A percentile compares a stretch with the other conserved stretches of the same genome.
Evolutionary conservation across 768 basidiomycete species (phyloP).

Genomic region (Kondoa malvinella): DNA sequence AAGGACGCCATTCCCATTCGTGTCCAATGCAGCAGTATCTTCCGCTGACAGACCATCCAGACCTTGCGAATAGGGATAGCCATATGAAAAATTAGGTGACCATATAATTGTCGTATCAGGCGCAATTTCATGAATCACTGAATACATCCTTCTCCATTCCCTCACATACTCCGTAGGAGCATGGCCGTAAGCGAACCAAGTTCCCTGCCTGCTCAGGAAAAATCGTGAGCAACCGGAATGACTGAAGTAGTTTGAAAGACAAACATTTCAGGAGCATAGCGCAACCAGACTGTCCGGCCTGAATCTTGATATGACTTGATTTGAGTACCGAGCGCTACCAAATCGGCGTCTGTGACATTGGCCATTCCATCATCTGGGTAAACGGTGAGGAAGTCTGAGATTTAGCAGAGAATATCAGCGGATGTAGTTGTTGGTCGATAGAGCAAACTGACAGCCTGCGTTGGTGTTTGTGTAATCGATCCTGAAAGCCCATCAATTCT

Average conservation of each 20-base stretch:
- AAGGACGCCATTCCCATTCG: constrained; percentile 21
- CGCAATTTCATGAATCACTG: constrained; percentile 22
- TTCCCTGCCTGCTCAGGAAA: too few species aligned
- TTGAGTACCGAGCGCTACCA: constrained; percentile 25
- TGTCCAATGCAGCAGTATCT: constrained; percentile 22
- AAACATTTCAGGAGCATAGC: constrained; percentile 30
- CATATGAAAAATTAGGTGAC: constrained; percentile 24
- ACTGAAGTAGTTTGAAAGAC: too few species aligned
- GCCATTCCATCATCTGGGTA: constrained; percentile 25
- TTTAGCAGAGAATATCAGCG: background rate
- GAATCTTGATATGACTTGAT: constrained; percentile 14
- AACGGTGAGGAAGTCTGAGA: constrained; percentile 10
- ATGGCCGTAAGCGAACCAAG: constrained; percentile 23
- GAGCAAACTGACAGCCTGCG: background rate
- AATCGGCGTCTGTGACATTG: constrained; percentile 22
- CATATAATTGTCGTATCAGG: constrained; percentile 27
- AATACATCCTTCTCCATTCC: constrained; percentile 23
- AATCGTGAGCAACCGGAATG: too few species aligned
- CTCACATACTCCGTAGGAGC: constrained; percentile 23
- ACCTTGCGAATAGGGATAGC: constrained; percentile 8
- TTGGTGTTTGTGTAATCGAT: constrained; percentile 5
- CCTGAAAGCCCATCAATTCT: background rate
- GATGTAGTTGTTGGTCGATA: too few species aligned
- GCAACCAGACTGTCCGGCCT: constrained; percentile 25
- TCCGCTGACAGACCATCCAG: background rate